Conservation (phyloP, 768 basidiomycete genomes). For the Mycena vitilis region DNA sequence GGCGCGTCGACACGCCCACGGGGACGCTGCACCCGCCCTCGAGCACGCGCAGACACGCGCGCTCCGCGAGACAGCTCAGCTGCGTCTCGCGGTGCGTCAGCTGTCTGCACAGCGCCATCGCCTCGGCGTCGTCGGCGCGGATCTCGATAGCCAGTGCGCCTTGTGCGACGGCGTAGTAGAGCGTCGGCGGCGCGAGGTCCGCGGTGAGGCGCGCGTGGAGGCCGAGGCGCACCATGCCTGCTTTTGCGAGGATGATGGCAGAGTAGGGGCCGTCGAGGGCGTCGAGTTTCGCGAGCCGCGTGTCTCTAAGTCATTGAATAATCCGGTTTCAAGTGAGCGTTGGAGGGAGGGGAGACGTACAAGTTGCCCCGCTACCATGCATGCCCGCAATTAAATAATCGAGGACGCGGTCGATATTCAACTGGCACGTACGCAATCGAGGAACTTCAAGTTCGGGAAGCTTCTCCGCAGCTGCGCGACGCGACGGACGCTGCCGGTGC, state of each 20-base stretch:
- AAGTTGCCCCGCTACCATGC: conserved; percentile 88
- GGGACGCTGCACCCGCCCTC: conserved; percentile 99
- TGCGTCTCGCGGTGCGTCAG: conserved; percentile 83
- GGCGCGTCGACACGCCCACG: conserved; percentile 78
- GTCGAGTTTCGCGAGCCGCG: conserved; percentile 94
- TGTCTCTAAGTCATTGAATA: conserved; percentile 66
- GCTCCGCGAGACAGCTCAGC: conserved; percentile 85
- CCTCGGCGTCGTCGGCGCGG: conserved; percentile 69
- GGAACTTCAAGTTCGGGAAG: conserved; percentile 81
- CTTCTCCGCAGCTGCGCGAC: conserved; percentile 88
- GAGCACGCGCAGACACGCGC: conserved; percentile 86
- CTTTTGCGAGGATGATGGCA: conserved; percentile 92
- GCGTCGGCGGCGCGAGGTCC: conserved; percentile 77
- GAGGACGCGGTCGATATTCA: background rate
- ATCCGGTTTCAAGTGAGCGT: conserved; percentile 14
- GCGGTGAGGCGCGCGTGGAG: conserved; percentile 79
- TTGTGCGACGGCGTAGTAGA: conserved; percentile 93
- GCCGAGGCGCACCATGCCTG: conserved; percentile 89
- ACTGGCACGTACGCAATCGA: conserved; percentile 80
- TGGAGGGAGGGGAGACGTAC: conserved; percentile 58
- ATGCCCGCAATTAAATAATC: too few relatives aligned
- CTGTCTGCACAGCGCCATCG: conserved; percentile 70
- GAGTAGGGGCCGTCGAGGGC: conserved; percentile 83
- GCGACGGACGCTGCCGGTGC: conserved; percentile 93
- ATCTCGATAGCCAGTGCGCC: conserved; percentile 93